A percentile compares a stretch with the other conserved stretches of the same genome.
Conservation (phyloP, 768 basidiomycete species). For the Lepiota venenata region DNA sequence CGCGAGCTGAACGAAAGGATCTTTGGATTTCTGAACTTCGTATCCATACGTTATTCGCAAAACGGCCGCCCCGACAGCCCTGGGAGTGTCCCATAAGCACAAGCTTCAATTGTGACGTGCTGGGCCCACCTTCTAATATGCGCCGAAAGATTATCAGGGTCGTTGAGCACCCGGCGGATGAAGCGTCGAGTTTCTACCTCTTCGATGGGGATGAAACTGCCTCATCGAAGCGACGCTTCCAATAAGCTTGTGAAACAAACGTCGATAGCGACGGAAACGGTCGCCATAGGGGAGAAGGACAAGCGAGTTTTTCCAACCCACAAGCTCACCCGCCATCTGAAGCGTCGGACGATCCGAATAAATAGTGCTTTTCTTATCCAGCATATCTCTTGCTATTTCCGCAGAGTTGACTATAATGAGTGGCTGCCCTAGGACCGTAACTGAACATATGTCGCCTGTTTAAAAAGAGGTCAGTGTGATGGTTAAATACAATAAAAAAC, state of each 20-base stretch:
- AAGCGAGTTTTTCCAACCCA: constrained; percentile 56
- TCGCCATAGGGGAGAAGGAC: constrained; percentile 56
- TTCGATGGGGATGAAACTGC: constrained; percentile 39
- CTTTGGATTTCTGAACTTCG: constrained; percentile 44
- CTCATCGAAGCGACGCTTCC: constrained; percentile 40
- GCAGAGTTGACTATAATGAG: constrained; percentile 54
- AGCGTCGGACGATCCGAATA: constrained; percentile 66
- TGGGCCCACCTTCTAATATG: constrained; percentile 46
- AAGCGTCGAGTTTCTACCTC: constrained; percentile 47
- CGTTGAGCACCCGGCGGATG: constrained; percentile 42
- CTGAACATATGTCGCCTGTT: constrained; percentile 57
- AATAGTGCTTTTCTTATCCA: constrained; percentile 63
- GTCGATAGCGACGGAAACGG: constrained; percentile 51
- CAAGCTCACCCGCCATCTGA: constrained; percentile 52
- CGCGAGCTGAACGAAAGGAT: constrained; percentile 52
- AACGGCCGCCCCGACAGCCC: constrained; percentile 50
- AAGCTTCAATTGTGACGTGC: constrained; percentile 3
- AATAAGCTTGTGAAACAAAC: constrained; percentile 48
- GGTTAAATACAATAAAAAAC: not conserved
- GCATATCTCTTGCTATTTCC: constrained; percentile 49
- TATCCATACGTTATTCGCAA: constrained; percentile 54
- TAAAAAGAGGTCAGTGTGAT: not conserved
- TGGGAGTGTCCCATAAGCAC: constrained; percentile 17
- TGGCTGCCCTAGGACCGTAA: constrained; percentile 57
- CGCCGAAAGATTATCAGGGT: constrained; percentile 40